These are phyloP conservation scores for Plantago major DNA, from an alignment of 257 asterid species.

Conservation along the genomic window DNA sequence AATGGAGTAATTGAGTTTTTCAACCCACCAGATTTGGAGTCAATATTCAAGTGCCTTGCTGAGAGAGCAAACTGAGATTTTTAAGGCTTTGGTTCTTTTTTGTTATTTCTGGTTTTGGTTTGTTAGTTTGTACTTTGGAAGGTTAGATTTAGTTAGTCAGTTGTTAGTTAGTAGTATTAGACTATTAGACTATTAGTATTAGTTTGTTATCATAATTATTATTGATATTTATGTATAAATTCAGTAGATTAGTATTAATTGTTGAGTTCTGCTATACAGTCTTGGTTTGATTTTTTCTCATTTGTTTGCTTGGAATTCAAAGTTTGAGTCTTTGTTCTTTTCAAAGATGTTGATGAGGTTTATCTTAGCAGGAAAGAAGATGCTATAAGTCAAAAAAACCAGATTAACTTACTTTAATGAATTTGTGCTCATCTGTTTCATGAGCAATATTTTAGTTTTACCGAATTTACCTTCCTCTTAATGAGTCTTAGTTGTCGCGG, in stretches of 20 bases:
- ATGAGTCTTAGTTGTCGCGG: too few relatives aligned
- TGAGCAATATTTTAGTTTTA: too few relatives aligned
- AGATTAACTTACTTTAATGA: neutral
- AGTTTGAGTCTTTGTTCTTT: neutral
- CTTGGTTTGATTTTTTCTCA: neutral
- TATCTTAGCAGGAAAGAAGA: neutral
- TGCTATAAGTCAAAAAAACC: too few relatives aligned
- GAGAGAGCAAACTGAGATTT: constrained; percentile 38
- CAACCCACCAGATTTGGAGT: constrained; percentile 73
- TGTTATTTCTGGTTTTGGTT: neutral
- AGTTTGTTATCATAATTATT: neutral
- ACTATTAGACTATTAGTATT: neutral
- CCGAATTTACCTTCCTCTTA: too few relatives aligned
- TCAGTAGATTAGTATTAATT: neutral
- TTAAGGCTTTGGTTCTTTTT: neutral
- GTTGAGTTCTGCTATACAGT: too few relatives aligned
- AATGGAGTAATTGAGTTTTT: constrained; percentile 60
- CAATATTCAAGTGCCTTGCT: constrained; percentile 55
- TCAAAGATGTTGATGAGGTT: too few relatives aligned
- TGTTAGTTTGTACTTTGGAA: neutral
- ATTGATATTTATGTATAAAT: constrained; percentile 1
- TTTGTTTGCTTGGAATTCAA: too few relatives aligned
- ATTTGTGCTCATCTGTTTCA: neutral
- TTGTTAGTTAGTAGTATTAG: constrained; percentile 6
- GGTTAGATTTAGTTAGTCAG: constrained; percentile 12